Conservation (phyloP, 306 rosid genomes). For the Biancaea sappan region DNA sequence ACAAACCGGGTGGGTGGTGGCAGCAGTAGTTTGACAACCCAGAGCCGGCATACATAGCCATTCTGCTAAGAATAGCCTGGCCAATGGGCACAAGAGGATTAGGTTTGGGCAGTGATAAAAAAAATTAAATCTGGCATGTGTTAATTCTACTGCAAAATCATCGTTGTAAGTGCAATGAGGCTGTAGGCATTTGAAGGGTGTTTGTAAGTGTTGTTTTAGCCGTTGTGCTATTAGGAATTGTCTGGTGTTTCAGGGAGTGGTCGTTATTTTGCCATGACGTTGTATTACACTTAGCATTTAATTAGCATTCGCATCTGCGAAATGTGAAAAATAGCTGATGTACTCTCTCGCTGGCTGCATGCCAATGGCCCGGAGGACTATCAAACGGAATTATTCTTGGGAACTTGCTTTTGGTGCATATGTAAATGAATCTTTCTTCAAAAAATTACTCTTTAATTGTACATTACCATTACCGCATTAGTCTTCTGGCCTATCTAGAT, state of each 20-base stretch:
- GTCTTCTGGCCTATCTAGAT: no score
- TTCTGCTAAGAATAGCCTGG: slow-evolving; percentile 7
- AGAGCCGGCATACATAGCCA: slow-evolving; percentile 41
- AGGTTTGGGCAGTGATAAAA: slow-evolving; percentile 38
- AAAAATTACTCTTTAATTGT: no score
- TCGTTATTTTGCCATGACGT: slow-evolving; percentile 46
- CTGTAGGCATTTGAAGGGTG: slow-evolving; percentile 48
- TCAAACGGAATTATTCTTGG: not conserved
- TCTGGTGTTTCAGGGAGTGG: slow-evolving; percentile 67
- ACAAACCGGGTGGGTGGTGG: slow-evolving; percentile 64
- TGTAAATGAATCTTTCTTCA: no score
- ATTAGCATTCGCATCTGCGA: slow-evolving; percentile 46
- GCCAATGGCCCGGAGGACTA: not conserved
- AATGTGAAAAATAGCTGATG: slow-evolving; percentile 32
- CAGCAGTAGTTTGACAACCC: slow-evolving; percentile 53
- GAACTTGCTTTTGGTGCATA: no score
- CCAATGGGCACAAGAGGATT: slow-evolving; percentile 25
- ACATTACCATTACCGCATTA: no score
- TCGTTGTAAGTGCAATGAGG: slow-evolving; percentile 49
- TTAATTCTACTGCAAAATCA: slow-evolving; percentile 39
- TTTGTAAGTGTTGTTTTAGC: slow-evolving; percentile 55
- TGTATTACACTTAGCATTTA: slow-evolving; percentile 51
- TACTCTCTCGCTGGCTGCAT: slow-evolving; percentile 8
- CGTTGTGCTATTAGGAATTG: slow-evolving; percentile 52
- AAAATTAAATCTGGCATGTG: slow-evolving; percentile 34